phyloP scores from a whole-genome alignment of 1,139 yeast genomes.

The Eremothecium cymbalariae region DNA sequence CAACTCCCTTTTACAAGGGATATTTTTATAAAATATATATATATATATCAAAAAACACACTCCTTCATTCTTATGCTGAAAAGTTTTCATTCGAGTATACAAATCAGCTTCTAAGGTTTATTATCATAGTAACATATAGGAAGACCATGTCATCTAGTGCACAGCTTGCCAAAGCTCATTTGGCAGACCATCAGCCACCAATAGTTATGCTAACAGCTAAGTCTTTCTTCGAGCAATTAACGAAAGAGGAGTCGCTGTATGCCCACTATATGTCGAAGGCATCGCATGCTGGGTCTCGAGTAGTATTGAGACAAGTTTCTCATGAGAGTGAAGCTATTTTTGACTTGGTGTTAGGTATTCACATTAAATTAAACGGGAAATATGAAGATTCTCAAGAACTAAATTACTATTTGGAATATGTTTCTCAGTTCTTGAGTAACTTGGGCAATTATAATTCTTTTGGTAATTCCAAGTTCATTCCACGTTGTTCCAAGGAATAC shows the following conservation, averaged over 20 bases:
- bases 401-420: slow-evolving; percentile 60
- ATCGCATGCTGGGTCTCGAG: slow-evolving; percentile 73
- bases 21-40: too few relatives aligned
- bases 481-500: slow-evolving; percentile 42
- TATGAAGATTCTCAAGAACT: slow-evolving; percentile 37
- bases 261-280: slow-evolving; percentile 82
- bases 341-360: slow-evolving; percentile 56
- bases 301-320: slow-evolving; percentile 73
- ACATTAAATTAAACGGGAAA: slow-evolving; percentile 44
- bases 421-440: slow-evolving; percentile 71
- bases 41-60: too few relatives aligned
- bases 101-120: too few relatives aligned
- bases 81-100: too few relatives aligned
- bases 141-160: too few relatives aligned
- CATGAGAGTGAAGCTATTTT: slow-evolving; percentile 70
- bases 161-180: slow-evolving; percentile 7
- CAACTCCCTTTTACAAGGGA: too few relatives aligned
- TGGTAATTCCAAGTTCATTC: slow-evolving; percentile 82
- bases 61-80: too few relatives aligned
- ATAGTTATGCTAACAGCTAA: slow-evolving; percentile 37
- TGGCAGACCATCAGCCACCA: slow-evolving; percentile 28
- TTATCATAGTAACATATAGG: too few relatives aligned
- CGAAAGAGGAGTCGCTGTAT: slow-evolving; percentile 51
- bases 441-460: slow-evolving; percentile 83
- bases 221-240: slow-evolving; percentile 42